A percentile compares a stretch with the other conserved stretches of the same genome.
phyloP scores from a whole-genome alignment of 2,329 filamentous ascomycete genomes.

The Fusarium acutatum region DNA sequence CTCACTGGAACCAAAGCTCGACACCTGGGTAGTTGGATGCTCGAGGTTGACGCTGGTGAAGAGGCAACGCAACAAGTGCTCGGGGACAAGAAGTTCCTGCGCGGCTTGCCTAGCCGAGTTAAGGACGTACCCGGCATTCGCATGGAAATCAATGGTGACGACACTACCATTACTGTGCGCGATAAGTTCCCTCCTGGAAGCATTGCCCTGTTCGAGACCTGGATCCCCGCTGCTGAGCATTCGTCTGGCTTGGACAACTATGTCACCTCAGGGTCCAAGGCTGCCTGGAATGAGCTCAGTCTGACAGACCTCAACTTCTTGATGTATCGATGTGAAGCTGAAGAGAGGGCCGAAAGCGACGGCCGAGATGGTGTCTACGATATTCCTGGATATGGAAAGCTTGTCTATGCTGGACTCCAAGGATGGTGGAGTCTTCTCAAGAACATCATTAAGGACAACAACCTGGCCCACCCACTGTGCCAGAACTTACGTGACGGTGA shows the following conservation, averaged over 20 bases:
- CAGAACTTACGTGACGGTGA: constrained; percentile 90
- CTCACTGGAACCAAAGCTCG: constrained; percentile 86
- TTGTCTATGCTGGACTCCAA: constrained; percentile 96
- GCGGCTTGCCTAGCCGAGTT: constrained; percentile 85
- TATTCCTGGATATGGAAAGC: constrained; percentile 82
- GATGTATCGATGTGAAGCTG: constrained; percentile 89
- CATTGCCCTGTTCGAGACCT: constrained; percentile 95
- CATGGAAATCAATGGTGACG: constrained; percentile 75
- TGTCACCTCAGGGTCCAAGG: constrained; percentile 81
- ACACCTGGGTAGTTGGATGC: constrained; percentile 88
- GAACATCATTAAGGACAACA: constrained; percentile 84
- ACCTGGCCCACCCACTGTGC: constrained; percentile 92
- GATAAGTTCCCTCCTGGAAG: constrained; percentile 91
- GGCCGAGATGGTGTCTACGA: constrained; percentile 88
- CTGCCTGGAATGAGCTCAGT: constrained; percentile 78
- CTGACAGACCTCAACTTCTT: constrained; percentile 90
- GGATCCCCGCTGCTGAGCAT: constrained; percentile 89
- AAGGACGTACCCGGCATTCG: constrained; percentile 76
- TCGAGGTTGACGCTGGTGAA: constrained; percentile 84
- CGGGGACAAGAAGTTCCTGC: constrained; percentile 75
- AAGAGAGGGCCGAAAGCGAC: constrained; percentile 80
- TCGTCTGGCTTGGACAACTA: constrained; percentile 84
- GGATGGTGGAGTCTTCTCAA: constrained; percentile 97
- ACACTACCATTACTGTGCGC: constrained; percentile 82
- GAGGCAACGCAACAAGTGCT: constrained; percentile 72